A percentile compares a stretch with the other conserved stretches of the same genome.
Evolutionary conservation across 305 asterid species (phyloP).

Genomic region (Plantago coronopus): DNA sequence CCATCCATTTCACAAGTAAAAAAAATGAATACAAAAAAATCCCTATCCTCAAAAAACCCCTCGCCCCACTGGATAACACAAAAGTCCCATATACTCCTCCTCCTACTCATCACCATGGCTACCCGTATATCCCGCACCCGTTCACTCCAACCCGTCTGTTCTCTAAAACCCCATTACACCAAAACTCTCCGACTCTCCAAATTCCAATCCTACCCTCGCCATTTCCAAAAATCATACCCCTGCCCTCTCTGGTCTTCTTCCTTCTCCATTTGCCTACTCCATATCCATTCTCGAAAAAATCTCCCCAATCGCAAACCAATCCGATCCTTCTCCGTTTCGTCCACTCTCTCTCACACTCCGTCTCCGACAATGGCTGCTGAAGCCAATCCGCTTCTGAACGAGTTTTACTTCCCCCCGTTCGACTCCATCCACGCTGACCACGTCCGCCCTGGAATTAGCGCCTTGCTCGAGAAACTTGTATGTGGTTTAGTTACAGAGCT

Average conservation of each 20-base stretch:
- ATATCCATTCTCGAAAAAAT: constrained; percentile 14
- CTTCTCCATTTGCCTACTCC: constrained; percentile 56
- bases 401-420: constrained; percentile 83
- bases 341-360: constrained; percentile 20
- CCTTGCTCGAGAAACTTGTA: constrained; percentile 66
- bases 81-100: constrained; percentile 7
- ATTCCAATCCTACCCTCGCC: constrained; percentile 32
- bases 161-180: constrained; percentile 21
- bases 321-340: constrained; percentile 32
- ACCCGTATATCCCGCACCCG: constrained; percentile 46
- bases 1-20: too few relatives aligned
- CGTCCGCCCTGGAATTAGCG: constrained; percentile 87
- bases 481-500: too few relatives aligned
- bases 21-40: background rate
- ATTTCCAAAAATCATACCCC: constrained; percentile 38
- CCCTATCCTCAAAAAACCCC: constrained; percentile 3
- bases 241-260: constrained; percentile 76
- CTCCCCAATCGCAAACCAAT: constrained; percentile 23
- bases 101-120: constrained; percentile 38
- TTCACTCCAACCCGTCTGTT: constrained; percentile 52
- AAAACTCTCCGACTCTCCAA: constrained; percentile 11
- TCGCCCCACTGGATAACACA: constrained; percentile 17
- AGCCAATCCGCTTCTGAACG: constrained; percentile 61
- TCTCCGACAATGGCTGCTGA: constrained; percentile 15
- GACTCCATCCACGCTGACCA: constrained; percentile 65